A percentile compares a stretch with the other conserved stretches of the same genome.
Conservation (phyloP, 192 early-diverging fungal species). For the Podila epicladia region DNA sequence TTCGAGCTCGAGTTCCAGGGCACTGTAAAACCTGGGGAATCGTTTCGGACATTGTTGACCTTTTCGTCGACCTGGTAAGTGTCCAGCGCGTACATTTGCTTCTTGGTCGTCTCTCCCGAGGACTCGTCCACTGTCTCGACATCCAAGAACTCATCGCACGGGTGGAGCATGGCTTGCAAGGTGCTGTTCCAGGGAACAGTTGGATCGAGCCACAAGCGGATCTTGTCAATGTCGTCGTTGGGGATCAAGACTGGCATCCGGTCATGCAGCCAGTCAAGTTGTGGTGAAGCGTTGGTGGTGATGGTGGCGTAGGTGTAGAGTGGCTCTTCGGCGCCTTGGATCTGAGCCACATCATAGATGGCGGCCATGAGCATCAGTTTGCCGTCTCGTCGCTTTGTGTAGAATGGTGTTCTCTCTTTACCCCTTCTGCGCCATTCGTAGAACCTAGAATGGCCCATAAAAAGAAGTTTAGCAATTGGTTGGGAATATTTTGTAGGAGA, state of each 20-base stretch:
- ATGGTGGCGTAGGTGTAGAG: constrained; percentile 62
- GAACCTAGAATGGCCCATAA: constrained; percentile 38
- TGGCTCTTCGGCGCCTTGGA: constrained; percentile 42
- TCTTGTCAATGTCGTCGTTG: constrained; percentile 48
- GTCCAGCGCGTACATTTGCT: constrained; percentile 14
- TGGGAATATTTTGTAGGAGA: neutral
- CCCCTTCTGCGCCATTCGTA: constrained; percentile 65
- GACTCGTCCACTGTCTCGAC: constrained; percentile 9
- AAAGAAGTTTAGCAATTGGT: neutral
- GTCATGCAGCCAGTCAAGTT: constrained; percentile 60
- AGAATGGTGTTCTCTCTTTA: constrained; percentile 59
- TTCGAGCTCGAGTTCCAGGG: constrained; percentile 49
- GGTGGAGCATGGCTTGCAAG: constrained; percentile 53
- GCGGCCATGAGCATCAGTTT: constrained; percentile 60
- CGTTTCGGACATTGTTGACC: constrained; percentile 55
- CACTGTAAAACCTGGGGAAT: constrained; percentile 56
- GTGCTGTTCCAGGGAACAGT: constrained; percentile 39
- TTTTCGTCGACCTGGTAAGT: constrained; percentile 62
- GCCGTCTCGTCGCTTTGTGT: constrained; percentile 56
- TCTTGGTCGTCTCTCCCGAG: neutral
- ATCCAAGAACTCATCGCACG: constrained; percentile 56
- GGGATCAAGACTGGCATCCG: constrained; percentile 69
- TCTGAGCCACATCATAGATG: constrained; percentile 54
- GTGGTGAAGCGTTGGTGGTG: constrained; percentile 56
- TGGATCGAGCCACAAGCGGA: constrained; percentile 60